A percentile compares a stretch with the other conserved stretches of the same genome.
Evolutionary conservation across 108 stramenopile species (phyloP).

Genomic region (Skeletonema costatum): DNA sequence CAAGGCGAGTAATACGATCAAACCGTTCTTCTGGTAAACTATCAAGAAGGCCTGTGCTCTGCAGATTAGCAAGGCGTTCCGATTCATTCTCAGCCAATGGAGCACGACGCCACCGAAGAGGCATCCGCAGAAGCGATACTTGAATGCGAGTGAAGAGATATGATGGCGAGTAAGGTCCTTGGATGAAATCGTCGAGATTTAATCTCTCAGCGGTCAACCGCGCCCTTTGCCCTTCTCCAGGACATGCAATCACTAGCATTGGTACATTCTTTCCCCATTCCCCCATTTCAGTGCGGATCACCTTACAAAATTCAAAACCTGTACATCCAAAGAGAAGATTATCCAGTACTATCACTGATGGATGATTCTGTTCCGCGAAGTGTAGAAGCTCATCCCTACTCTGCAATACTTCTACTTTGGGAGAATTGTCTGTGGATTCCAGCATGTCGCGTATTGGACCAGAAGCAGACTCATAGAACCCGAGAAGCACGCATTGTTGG

Average conservation of each 20-base stretch:
- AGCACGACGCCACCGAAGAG: conserved; percentile 33
- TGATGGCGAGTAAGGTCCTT: conserved; percentile 11
- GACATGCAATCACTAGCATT: conserved; percentile 20
- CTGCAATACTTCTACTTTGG: conserved; percentile 7
- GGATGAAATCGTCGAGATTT: conserved; percentile 3
- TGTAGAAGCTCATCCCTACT: conserved; percentile 11
- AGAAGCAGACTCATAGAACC: conserved; percentile 14
- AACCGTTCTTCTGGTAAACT: conserved; percentile 33
- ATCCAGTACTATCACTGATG: conserved; percentile 22
- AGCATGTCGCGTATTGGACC: conserved; percentile 22
- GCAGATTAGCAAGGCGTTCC: conserved; percentile 20
- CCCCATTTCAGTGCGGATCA: conserved; percentile 17
- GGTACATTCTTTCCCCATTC: conserved; percentile 34
- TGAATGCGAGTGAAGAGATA: conserved; percentile 33
- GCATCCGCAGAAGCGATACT: conserved; percentile 24
- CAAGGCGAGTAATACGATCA: conserved; percentile 51
- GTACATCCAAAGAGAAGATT: conserved; percentile 3
- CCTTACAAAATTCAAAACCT: conserved; percentile 23
- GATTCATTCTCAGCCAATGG: conserved; percentile 7
- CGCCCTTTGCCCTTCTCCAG: not conserved
- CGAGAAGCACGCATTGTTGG: conserved; percentile 19
- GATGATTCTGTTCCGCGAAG: conserved; percentile 14
- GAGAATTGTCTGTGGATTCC: not conserved
- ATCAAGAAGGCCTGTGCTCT: conserved; percentile 30
- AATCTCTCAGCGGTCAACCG: not conserved